phyloP scores from a whole-genome alignment of 2,329 filamentous ascomycete genomes.

The Ceratocystis alfenasii region DNA sequence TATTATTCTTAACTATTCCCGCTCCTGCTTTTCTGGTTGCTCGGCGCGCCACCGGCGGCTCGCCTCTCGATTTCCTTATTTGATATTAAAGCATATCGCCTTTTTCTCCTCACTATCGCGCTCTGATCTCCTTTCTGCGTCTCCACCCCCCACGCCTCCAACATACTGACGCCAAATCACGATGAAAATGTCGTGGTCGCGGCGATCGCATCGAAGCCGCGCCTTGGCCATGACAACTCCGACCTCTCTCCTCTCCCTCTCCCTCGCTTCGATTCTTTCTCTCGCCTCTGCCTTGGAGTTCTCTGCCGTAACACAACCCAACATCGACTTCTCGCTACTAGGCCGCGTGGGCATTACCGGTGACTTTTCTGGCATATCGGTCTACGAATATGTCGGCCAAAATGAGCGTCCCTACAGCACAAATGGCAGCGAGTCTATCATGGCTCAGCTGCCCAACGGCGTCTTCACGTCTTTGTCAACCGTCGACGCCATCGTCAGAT shows the following conservation, averaged over 20 bases:
- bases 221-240: constrained; percentile 12
- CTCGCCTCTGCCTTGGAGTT: constrained; percentile 41
- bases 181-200: constrained; percentile 20
- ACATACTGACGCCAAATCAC: constrained; percentile 12
- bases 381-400: constrained; percentile 78
- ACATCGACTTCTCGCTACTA: constrained; percentile 66
- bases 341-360: constrained; percentile 78
- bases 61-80: constrained; percentile 19
- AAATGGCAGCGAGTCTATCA: constrained; percentile 71
- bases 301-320: constrained; percentile 50
- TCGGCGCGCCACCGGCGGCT: constrained; percentile 18
- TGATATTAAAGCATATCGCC: not conserved
- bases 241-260: constrained; percentile 17
- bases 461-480: constrained; percentile 61
- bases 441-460: constrained; percentile 75
- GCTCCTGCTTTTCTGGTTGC: constrained; percentile 9
- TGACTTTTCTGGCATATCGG: constrained; percentile 80
- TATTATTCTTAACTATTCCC: constrained; percentile 13
- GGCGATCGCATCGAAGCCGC: constrained; percentile 17
- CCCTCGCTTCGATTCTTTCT: constrained; percentile 21
- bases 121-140: not conserved
- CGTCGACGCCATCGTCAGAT: constrained; percentile 72
- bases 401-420: constrained; percentile 52
- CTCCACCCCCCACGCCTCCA: not conserved
- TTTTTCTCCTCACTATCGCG: not conserved